phyloP scores from a whole-genome alignment of 2,329 filamentous ascomycete species.

The Ampelomyces quisqualis region DNA sequence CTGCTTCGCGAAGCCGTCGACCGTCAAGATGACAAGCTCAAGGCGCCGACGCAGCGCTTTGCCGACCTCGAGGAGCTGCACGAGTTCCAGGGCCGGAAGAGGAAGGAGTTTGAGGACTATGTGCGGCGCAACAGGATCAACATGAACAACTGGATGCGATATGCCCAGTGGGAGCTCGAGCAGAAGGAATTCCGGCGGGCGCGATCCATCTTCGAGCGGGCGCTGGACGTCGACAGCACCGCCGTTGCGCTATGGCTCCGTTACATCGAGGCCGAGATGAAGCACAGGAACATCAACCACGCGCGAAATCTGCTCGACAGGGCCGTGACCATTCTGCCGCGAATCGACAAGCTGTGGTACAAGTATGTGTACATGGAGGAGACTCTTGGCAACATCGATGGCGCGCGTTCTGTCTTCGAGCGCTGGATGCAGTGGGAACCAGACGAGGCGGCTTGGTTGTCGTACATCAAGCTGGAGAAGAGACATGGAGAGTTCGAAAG shows the following conservation, averaged over 20 bases:
- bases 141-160: conserved; percentile 99
- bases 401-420: conserved; percentile 91
- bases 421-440: conserved; percentile 99
- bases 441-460: conserved; percentile 90
- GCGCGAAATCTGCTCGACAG: conserved; percentile 91
- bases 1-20: conserved; percentile 96
- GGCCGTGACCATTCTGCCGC: conserved; percentile 86
- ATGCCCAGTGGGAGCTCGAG: conserved; percentile 95
- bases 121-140: conserved; percentile 90
- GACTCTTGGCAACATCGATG: conserved; percentile 90
- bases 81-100: conserved; percentile 93
- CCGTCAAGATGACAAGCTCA: conserved; percentile 82
- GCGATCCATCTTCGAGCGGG: conserved; percentile 89
- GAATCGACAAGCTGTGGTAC: conserved; percentile 97
- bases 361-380: conserved; percentile 99
- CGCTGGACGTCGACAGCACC: conserved; percentile 86
- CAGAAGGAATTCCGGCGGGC: conserved; percentile 96
- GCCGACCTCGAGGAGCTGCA: conserved; percentile 96
- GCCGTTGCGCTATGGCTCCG: conserved; percentile 85
- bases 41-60: conserved; percentile 91
- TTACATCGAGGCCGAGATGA: conserved; percentile 97
- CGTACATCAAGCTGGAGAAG: conserved; percentile 97
- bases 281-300: conserved; percentile 75
- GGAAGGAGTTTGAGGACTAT: conserved; percentile 98
- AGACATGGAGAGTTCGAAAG: conserved; percentile 88